Evolutionary conservation across 2,329 filamentous ascomycete genomes (phyloP).

Genomic region (Verticillium alfalfae): DNA sequence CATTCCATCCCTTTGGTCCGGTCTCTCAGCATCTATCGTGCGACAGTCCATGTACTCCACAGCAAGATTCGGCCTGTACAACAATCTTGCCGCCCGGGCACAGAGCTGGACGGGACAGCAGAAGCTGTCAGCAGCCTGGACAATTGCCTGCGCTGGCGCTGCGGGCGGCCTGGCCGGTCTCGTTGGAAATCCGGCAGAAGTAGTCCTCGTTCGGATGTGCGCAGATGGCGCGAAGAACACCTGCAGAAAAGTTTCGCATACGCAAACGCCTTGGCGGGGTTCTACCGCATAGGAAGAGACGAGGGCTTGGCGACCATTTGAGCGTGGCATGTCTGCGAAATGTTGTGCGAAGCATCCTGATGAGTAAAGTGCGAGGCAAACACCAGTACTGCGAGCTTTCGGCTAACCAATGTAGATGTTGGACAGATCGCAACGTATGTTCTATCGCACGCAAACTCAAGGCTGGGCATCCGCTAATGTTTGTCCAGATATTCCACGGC

Average conservation of each 20-base stretch:
- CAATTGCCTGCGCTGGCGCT: slow-evolving; percentile 30
- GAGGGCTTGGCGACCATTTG: slow-evolving; percentile 32
- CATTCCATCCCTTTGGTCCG: slow-evolving; percentile 34
- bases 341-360: slow-evolving; percentile 33
- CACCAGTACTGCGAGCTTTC: not conserved
- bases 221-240: slow-evolving; percentile 33
- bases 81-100: slow-evolving; percentile 22
- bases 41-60: slow-evolving; percentile 39
- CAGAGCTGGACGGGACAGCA: slow-evolving; percentile 18
- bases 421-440: slow-evolving; percentile 37
- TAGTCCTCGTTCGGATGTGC: slow-evolving; percentile 38
- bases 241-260: slow-evolving; percentile 31
- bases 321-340: slow-evolving; percentile 33
- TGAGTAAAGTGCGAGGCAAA: slow-evolving; percentile 26
- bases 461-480: not conserved
- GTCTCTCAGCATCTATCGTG: slow-evolving; percentile 36
- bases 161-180: slow-evolving; percentile 35
- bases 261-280: slow-evolving; percentile 27
- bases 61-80: slow-evolving; percentile 36
- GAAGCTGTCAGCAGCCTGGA: slow-evolving; percentile 23
- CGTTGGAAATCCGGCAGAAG: slow-evolving; percentile 39
- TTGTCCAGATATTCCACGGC: slow-evolving; percentile 24
- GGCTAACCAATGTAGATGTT: slow-evolving; percentile 24
- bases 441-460: not conserved
- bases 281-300: slow-evolving; percentile 25